Evolutionary conservation across 2,329 filamentous ascomycete genomes (phyloP).

Genomic region (Aureobasidium sp.): DNA sequence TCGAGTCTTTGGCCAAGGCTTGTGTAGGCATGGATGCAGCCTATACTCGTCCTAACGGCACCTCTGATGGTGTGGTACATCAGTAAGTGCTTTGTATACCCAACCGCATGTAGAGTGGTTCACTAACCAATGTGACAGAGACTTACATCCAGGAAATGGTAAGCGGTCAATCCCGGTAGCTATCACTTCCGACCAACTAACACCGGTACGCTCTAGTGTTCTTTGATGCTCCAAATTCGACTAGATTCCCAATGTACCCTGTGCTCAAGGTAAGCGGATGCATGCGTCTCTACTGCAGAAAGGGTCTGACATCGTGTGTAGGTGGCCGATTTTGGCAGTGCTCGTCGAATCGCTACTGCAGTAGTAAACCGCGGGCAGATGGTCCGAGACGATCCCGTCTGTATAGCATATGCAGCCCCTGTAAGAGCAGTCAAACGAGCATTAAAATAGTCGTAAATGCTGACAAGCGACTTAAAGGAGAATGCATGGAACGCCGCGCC

Average conservation of each 20-base stretch:
- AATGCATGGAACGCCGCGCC: not conserved
- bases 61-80: not conserved
- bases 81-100: not conserved
- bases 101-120: not conserved
- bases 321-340: slow-evolving; percentile 10
- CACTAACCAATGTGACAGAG: not conserved
- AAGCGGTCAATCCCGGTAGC: not conserved
- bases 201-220: not conserved
- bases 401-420: not conserved
- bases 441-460: not conserved
- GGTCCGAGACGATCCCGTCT: not conserved
- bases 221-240: not conserved
- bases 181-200: not conserved
- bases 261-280: not conserved
- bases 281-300: too few species aligned
- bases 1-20: slow-evolving; percentile 5
- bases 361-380: not conserved
- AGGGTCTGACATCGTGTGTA: not conserved
- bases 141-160: slow-evolving; percentile 13
- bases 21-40: not conserved
- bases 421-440: not conserved
- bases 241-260: not conserved
- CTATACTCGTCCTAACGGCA: too few species aligned
- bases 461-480: not conserved
- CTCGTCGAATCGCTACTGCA: not conserved